Evolutionary conservation across 306 rosid species (phyloP), one percentile per base, ranked within the genome.

Genomic region (Oxytropis ochrocephala): DNA sequence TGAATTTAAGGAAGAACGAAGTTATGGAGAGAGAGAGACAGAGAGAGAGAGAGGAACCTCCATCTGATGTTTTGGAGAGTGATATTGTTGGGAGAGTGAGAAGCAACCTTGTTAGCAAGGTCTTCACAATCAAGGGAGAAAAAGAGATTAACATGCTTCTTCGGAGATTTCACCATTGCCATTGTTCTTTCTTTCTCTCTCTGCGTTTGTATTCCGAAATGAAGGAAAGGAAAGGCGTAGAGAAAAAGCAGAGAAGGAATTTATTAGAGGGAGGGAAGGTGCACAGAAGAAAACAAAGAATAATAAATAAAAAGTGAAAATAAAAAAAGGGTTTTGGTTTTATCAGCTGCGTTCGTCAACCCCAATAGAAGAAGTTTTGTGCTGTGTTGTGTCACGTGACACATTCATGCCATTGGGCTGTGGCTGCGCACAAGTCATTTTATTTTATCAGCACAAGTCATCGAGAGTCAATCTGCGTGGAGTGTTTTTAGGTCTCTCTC

Each of bases 51-150:
- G 46, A 76, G 61, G 47, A 19, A 88, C 98, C 98, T 94, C 98
- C 98, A 94, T 62, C 77, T 87, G 87, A 94, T 90, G 71, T 82
- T 81, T 82, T 90, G 98, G 52, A 90, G 95, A 74, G 77, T 86
- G 79, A 90, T 85, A 59, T 70, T 66, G 65, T 48, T 67, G 55
- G 64, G 72, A 1, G 88, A 90, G 11, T 76, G 84, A 78, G 89
- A 81, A 62, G 98, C 89, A 56, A 90, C 86, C 59, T 88, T 82
- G 4, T 59, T 77, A 8, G 99, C 99, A 70, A 94, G 96, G 16
- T 88, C 96, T 77, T 94, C 83, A 42, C 87, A 91, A 43, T 94
- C 97, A n/a, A 79, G 72, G 48, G 88, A 88, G 85, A 83, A 94
- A 81, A 91, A 90, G 38, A 94, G 87, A 59, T 79, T 81, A 39